Percentiles rank a stretch among this genome's conserved stretches.
These are phyloP conservation scores for Gomphus bonarii DNA, from an alignment of 1,284 basidiomycete genomes.

Conservation along the genomic window DNA sequence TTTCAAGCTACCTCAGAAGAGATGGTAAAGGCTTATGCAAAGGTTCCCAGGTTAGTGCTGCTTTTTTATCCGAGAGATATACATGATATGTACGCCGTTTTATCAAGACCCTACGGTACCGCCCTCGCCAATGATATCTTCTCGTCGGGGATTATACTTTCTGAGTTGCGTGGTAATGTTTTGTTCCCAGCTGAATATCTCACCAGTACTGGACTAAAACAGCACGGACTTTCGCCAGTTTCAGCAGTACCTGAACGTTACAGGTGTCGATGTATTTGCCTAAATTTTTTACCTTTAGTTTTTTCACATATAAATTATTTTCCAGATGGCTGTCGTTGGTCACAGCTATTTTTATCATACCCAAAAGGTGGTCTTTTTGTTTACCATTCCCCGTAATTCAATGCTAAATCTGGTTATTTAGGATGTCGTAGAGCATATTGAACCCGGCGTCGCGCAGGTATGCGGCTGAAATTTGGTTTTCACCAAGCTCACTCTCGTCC, in stretches of 20 bases:
- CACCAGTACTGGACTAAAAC: conserved; percentile 3
- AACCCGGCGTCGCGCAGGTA: conserved; percentile 68
- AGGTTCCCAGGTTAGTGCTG: conserved; percentile 57
- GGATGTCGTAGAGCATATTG: conserved; percentile 76
- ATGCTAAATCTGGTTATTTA: conserved; percentile 15
- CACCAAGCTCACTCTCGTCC: conserved; percentile 13
- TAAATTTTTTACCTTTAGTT: conserved; percentile 7
- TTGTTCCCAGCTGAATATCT: not conserved
- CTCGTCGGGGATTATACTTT: conserved; percentile 83
- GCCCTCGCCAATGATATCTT: conserved; percentile 93
- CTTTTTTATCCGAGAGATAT: not conserved
- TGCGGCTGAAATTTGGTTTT: conserved; percentile 2
- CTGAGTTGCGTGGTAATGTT: conserved; percentile 55
- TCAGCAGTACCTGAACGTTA: conserved; percentile 81
- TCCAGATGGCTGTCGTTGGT: conserved; percentile 86
- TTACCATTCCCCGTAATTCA: not conserved
- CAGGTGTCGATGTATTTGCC: conserved; percentile 67
- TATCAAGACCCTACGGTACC: conserved; percentile 72
- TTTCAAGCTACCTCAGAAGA: conserved; percentile 94
- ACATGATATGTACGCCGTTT: not conserved
- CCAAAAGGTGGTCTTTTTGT: conserved; percentile 41
- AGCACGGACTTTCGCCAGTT: conserved; percentile 95
- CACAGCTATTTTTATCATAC: conserved; percentile 94
- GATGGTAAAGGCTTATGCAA: conserved; percentile 88
- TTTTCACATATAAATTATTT: not conserved